Percentiles rank a stretch among this genome's conserved stretches.
phyloP scores from a whole-genome alignment of 1,139 yeast species.

The Diutina mesorugosa region DNA sequence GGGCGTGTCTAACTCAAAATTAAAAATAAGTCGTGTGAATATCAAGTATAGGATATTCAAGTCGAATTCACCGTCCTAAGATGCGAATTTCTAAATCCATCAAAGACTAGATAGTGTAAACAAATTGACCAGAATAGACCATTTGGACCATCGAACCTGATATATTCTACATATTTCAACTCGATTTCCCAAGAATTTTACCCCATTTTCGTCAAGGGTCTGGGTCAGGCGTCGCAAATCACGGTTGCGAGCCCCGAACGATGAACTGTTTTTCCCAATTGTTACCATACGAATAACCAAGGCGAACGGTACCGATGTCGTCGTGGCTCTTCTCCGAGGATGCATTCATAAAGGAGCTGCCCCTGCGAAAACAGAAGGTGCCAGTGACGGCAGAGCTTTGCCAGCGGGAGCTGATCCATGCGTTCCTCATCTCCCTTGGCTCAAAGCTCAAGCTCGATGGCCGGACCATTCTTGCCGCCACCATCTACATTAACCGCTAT shows the following conservation, averaged over 20 bases:
- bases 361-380: constrained; percentile 84
- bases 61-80: too few species aligned
- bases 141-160: too few species aligned
- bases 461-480: constrained; percentile 29
- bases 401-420: constrained; percentile 25
- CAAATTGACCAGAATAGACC: too few species aligned
- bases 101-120: too few species aligned
- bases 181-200: too few species aligned
- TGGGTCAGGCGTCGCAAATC: too few species aligned
- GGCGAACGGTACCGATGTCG: background rate
- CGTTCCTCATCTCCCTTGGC: constrained; percentile 26
- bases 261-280: background rate
- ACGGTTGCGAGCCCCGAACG: background rate
- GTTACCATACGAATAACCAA: background rate
- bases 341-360: constrained; percentile 19
- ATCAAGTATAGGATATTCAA: too few species aligned
- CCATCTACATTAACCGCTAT: constrained; percentile 27
- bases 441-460: constrained; percentile 28
- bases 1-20: too few species aligned
- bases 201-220: too few species aligned
- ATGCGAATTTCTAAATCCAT: too few species aligned
- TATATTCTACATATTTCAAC: too few species aligned
- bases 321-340: constrained; percentile 25
- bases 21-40: too few species aligned
- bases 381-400: constrained; percentile 54